Percentiles rank a stretch among this genome's conserved stretches.
Conservation (phyloP, 352 stramenopile genomes). For the Blastocystis sp. region DNA sequence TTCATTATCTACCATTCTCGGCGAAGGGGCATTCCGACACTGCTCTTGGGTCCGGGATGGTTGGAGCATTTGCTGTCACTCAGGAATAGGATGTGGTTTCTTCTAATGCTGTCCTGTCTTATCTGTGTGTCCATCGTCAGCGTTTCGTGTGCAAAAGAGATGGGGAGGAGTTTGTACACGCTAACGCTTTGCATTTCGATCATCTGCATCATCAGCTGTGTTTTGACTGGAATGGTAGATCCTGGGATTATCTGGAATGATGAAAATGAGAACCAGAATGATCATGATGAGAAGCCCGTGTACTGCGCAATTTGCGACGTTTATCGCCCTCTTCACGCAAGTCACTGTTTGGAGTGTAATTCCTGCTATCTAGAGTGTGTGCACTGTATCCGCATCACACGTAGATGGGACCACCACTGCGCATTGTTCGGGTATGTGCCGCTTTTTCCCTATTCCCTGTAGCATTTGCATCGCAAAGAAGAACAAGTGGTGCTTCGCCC, state of each 20-base stretch:
- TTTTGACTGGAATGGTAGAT: conserved; percentile 6
- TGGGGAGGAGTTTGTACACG: neutral
- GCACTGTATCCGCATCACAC: neutral
- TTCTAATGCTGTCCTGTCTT: conserved; percentile 7
- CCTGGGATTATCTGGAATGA: conserved; percentile 40
- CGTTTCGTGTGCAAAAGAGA: neutral
- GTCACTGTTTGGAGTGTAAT: conserved; percentile 40
- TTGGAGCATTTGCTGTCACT: neutral
- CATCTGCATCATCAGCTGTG: conserved; percentile 4
- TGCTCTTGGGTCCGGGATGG: neutral
- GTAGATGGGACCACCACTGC: conserved; percentile 56
- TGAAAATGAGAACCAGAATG: neutral
- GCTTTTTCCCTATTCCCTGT: neutral
- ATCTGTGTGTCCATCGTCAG: neutral
- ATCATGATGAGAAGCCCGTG: neutral
- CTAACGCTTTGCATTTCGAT: neutral
- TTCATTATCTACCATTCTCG: conserved; percentile 41
- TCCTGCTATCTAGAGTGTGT: conserved; percentile 16
- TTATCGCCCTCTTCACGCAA: neutral
- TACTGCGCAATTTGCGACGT: conserved; percentile 43
- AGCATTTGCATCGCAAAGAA: conserved; percentile 42
- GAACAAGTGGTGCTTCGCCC: neutral
- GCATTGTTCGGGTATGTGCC: conserved; percentile 5
- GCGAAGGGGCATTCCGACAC: neutral
- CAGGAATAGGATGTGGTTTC: neutral